Evolutionary conservation across 2,329 filamentous ascomycete genomes (phyloP), one percentile per base, ranked within the genome.

Genomic region (Aspergillus sp.): DNA sequence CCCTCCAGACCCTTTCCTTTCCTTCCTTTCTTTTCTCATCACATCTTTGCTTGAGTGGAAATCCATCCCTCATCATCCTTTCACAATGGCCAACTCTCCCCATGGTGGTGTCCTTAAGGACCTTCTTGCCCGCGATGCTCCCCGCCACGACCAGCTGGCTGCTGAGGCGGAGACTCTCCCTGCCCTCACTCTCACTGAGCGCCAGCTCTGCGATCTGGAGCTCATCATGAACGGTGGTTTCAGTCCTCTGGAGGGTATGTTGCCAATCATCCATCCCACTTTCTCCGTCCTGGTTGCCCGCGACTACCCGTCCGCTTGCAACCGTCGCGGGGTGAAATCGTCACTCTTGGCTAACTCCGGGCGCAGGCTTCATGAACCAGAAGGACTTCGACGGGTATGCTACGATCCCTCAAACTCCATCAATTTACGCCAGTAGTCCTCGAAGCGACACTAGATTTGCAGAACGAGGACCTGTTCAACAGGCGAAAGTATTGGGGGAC

Each of bases 31-130:
- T 23, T 51, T 53, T 54, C 48, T 30, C 19, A 53, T 49, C 51
- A 43, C 21, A 57, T 57, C 10, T 30, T 30, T 30, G 28, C 28
- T 30, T 30, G 28, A 30, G 28, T 30, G 28, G 28, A 30, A 30
- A 12, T 30, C 28, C 28, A 12, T 30, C 45, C 51, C 54, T 52
- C 48, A 56, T 28, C 21, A 21, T 50, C 55, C 58, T 55, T 55
- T 47, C 66, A 74, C 60, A 64, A 83, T 82, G 79, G 81, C 82
- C 68, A 83, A 83, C 69, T 67, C 77, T 72, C 91, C 91, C 68
- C 90, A 95, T 76, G 94, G 94, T 81, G 95, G 95, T 75, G 84
- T 94, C 84, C 91, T 99, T 75, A 98, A 98, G 90, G 95, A 99
- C 85, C 87, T 99, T 76, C 86, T 98, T 71, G 93, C 92, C 68